phyloP scores from a whole-genome alignment of 2,329 filamentous ascomycete genomes.

The Fusarium circinatum region DNA sequence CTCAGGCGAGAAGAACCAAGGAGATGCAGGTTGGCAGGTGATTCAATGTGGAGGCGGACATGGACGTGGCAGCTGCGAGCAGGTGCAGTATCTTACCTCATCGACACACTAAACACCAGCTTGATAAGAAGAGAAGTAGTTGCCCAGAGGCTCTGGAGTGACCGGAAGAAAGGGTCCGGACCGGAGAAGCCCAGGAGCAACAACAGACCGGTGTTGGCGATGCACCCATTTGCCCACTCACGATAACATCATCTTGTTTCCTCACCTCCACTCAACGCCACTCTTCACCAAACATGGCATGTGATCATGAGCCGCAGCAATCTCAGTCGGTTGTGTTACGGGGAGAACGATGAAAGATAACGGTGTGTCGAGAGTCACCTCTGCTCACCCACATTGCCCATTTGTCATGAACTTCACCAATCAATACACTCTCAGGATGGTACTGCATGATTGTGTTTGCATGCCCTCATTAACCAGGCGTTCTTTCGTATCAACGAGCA shows the following conservation, averaged over 20 bases:
- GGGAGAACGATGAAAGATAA: conserved; percentile 11
- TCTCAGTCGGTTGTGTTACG: conserved; percentile 10
- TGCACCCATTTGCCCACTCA: conserved; percentile 9
- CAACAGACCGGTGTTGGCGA: conserved; percentile 1
- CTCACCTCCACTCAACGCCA: background rate
- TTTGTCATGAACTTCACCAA: conserved; percentile 17
- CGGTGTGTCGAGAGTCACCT: conserved; percentile 14
- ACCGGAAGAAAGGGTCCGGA: conserved; percentile 22
- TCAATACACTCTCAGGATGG: conserved; percentile 19
- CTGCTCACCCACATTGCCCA: conserved; percentile 4
- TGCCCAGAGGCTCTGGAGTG: background rate
- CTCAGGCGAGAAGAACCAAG: conserved; percentile 34
- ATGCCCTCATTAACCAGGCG: conserved; percentile 27
- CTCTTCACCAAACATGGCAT: conserved; percentile 5
- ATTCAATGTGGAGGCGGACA: conserved; percentile 28
- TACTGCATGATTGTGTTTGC: conserved; percentile 27
- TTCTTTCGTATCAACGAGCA: conserved; percentile 28
- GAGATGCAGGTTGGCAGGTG: conserved; percentile 22
- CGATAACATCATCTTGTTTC: conserved; percentile 10
- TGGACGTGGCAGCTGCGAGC: conserved; percentile 39
- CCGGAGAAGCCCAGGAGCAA: background rate
- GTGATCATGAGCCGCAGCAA: conserved; percentile 6
- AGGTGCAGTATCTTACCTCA: conserved; percentile 15
- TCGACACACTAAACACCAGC: background rate
- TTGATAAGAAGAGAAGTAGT: background rate